These are phyloP conservation scores for Leishmania aethiopica DNA, from an alignment of 208 protist genomes.

Conservation along the genomic window DNA sequence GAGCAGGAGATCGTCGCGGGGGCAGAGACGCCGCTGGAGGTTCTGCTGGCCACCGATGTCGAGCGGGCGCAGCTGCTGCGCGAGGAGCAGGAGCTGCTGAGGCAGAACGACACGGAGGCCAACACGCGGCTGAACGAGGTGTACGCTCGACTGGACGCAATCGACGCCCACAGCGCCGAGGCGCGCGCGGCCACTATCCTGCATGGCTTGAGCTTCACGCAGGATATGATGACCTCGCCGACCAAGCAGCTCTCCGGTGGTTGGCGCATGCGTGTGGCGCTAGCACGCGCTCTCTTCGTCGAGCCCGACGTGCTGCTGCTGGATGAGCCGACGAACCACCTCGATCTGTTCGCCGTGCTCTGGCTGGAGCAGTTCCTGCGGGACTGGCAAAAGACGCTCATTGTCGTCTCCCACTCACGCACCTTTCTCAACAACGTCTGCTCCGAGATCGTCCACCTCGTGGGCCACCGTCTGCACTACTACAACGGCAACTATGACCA, in stretches of 20 bases:
- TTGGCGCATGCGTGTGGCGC: conserved; percentile 98
- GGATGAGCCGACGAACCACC: conserved; percentile 98
- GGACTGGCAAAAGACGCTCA: conserved; percentile 94
- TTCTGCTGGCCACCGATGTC: conserved; percentile 91
- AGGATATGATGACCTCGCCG: conserved; percentile 92
- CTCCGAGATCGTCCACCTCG: conserved; percentile 94
- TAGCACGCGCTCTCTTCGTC: conserved; percentile 97
- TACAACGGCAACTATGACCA: conserved; percentile 96
- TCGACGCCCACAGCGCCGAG: conserved; percentile 95
- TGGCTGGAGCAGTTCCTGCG: conserved; percentile 98
- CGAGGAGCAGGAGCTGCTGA: conserved; percentile 93
- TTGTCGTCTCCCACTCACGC: conserved; percentile 98
- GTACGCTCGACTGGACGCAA: conserved; percentile 94
- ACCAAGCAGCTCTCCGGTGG: conserved; percentile 93
- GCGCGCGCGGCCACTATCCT: conserved; percentile 87
- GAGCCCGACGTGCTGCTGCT: conserved; percentile 96
- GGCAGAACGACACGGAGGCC: conserved; percentile 73
- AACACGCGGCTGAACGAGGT: conserved; percentile 92
- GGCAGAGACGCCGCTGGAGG: conserved; percentile 82
- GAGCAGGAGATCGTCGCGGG: conserved; percentile 96
- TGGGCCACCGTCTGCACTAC: conserved; percentile 83
- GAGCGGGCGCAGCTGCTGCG: conserved; percentile 91
- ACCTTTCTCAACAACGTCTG: conserved; percentile 97
- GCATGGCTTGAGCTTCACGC: conserved; percentile 94
- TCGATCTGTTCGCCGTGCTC: conserved; percentile 97